Evolutionary conservation across 345 rosid genomes (phyloP).

Genomic region (Arabidopsis suecica): DNA sequence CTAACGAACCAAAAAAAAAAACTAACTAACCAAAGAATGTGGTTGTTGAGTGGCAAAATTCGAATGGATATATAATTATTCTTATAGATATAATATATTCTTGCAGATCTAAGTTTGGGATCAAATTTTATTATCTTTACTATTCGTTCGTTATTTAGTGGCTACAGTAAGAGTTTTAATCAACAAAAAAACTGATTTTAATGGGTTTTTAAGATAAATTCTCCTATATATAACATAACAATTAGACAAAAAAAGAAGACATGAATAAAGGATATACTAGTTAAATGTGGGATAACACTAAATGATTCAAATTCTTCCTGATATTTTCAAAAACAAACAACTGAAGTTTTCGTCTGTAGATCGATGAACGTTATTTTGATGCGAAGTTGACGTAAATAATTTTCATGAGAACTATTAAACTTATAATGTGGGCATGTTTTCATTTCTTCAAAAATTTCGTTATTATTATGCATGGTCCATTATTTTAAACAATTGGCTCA

Average conservation of each 20-base stretch:
- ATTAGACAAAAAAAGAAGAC: not conserved
- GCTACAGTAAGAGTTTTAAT: not conserved
- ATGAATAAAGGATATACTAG: not conserved
- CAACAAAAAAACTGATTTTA: not conserved
- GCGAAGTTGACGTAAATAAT: not conserved
- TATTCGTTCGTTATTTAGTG: not conserved
- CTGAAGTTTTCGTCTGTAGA: not conserved
- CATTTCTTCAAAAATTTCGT: too few relatives aligned
- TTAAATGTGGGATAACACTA: not conserved
- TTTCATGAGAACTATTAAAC: too few relatives aligned
- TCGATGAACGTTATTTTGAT: not conserved
- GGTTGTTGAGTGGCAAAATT: not conserved
- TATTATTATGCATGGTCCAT: too few relatives aligned
- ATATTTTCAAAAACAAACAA: not conserved
- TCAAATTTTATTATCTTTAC: not conserved
- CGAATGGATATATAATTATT: not conserved
- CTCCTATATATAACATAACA: not conserved
- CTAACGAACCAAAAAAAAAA: constrained; percentile 13
- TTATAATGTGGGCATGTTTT: too few relatives aligned
- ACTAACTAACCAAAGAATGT: not conserved
- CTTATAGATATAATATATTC: not conserved
- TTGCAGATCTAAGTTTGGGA: not conserved
- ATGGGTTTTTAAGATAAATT: not conserved
- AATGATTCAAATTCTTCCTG: not conserved
- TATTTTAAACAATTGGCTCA: too few relatives aligned